Evolutionary conservation across 2,329 filamentous ascomycete genomes (phyloP).

Genomic region (Fusarium keratoplasticum): DNA sequence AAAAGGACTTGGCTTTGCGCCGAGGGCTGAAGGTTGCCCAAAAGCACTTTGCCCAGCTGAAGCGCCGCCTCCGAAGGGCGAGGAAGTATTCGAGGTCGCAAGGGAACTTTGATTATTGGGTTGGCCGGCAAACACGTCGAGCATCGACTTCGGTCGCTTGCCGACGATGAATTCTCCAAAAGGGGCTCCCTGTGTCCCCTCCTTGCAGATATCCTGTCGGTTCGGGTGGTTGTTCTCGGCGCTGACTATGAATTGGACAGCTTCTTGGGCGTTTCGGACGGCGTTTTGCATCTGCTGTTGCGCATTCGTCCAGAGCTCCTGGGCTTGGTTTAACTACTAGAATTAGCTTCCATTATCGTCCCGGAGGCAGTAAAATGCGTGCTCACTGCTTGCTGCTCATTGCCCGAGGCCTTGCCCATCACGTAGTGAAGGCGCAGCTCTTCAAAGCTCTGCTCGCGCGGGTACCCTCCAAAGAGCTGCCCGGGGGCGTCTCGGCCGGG

Average conservation of each 20-base stretch:
- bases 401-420: slow-evolving; percentile 68
- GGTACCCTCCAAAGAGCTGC: slow-evolving; percentile 84
- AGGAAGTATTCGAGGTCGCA: slow-evolving; percentile 43
- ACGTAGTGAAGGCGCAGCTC: slow-evolving; percentile 85
- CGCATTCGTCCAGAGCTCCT: slow-evolving; percentile 71
- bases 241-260: slow-evolving; percentile 75
- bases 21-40: slow-evolving; percentile 48
- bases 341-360: slow-evolving; percentile 28
- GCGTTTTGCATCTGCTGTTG: slow-evolving; percentile 79
- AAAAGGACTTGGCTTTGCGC: slow-evolving; percentile 48
- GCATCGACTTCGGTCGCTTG: slow-evolving; percentile 44
- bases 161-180: slow-evolving; percentile 60
- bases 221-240: slow-evolving; percentile 80
- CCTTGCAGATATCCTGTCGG: slow-evolving; percentile 71
- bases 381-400: slow-evolving; percentile 64
- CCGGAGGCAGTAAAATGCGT: background rate
- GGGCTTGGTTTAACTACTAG: slow-evolving; percentile 68
- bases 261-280: slow-evolving; percentile 75
- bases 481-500: slow-evolving; percentile 81
- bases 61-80: slow-evolving; percentile 47
- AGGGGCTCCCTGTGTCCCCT: slow-evolving; percentile 56
- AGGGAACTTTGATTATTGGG: slow-evolving; percentile 58
- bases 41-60: slow-evolving; percentile 48
- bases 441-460: slow-evolving; percentile 87
- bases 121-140: slow-evolving; percentile 44